phyloP scores from a whole-genome alignment of 257 asterid genomes.

The Salvia splendens region DNA sequence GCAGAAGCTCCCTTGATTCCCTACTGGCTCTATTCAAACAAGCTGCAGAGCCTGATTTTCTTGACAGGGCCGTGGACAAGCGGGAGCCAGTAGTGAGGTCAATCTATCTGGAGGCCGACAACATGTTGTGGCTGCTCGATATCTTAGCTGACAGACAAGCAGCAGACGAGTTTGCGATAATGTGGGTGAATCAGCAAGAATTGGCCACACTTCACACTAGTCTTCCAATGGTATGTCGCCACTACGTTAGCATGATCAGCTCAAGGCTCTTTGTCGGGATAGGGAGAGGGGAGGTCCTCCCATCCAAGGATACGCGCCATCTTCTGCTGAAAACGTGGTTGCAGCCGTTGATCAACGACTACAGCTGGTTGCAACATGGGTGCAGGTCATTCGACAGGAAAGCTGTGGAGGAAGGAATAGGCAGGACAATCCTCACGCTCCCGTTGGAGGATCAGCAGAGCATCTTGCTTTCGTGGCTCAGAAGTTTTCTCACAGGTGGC shows the following conservation, averaged over 20 bases:
- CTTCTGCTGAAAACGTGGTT: constrained; percentile 73
- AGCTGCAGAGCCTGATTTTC: constrained; percentile 58
- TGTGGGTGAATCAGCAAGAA: constrained; percentile 72
- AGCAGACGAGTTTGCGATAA: constrained; percentile 70
- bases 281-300: constrained; percentile 87
- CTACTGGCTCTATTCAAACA: constrained; percentile 61
- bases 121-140: constrained; percentile 83
- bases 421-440: constrained; percentile 79
- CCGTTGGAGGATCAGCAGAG: constrained; percentile 91
- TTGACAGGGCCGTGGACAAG: constrained; percentile 25
- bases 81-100: constrained; percentile 50
- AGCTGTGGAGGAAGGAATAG: constrained; percentile 92
- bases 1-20: constrained; percentile 61
- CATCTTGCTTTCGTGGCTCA: constrained; percentile 75
- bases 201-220: constrained; percentile 59
- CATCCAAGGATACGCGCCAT: constrained; percentile 71
- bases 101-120: constrained; percentile 69
- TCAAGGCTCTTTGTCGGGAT: constrained; percentile 80
- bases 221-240: constrained; percentile 54
- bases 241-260: constrained; percentile 72
- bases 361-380: constrained; percentile 82
- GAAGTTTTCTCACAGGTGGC: constrained; percentile 73
- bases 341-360: constrained; percentile 78
- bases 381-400: constrained; percentile 78
- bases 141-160: constrained; percentile 66